Evolutionary conservation across 2,329 filamentous ascomycete genomes (phyloP).

Genomic region (Cadophora gregata): DNA sequence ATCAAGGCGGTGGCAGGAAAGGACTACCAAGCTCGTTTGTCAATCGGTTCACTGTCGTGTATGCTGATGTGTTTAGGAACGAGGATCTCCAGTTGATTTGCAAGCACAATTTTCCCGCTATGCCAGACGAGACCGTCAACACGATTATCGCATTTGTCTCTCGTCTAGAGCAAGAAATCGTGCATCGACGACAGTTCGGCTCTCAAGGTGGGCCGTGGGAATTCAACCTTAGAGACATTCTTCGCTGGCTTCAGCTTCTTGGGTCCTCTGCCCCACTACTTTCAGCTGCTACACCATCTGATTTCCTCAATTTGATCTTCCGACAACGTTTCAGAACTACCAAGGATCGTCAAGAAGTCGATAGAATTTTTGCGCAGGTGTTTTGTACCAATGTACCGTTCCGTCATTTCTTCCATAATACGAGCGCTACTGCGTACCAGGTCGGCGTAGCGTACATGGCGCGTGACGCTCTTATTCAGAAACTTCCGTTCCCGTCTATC

Average conservation of each 20-base stretch:
- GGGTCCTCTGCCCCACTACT: constrained; percentile 66
- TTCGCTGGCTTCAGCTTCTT: constrained; percentile 83
- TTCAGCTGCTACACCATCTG: constrained; percentile 62
- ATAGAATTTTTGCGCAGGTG: constrained; percentile 67
- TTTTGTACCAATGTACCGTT: constrained; percentile 55
- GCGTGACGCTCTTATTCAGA: constrained; percentile 62
- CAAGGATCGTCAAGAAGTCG: constrained; percentile 69
- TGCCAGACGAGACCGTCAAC: constrained; percentile 63
- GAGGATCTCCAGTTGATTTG: constrained; percentile 86
- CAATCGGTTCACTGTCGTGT: constrained; percentile 97
- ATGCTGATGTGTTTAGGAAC: constrained; percentile 86
- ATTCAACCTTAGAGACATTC: constrained; percentile 89
- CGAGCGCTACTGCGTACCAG: constrained; percentile 71
- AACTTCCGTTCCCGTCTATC: constrained; percentile 56
- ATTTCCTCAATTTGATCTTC: constrained; percentile 84
- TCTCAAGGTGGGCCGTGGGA: constrained; percentile 85
- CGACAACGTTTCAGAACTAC: constrained; percentile 83
- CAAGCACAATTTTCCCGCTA: constrained; percentile 72
- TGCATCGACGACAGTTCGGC: constrained; percentile 63
- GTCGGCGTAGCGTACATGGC: constrained; percentile 77
- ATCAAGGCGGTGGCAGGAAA: constrained; percentile 94
- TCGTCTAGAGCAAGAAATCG: constrained; percentile 74
- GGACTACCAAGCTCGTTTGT: constrained; percentile 95
- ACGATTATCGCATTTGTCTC: constrained; percentile 82
- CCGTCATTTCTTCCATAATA: constrained; percentile 75